Evolutionary conservation across 306 rosid species (phyloP).

Genomic region (Oemleria cerasiformis): DNA sequence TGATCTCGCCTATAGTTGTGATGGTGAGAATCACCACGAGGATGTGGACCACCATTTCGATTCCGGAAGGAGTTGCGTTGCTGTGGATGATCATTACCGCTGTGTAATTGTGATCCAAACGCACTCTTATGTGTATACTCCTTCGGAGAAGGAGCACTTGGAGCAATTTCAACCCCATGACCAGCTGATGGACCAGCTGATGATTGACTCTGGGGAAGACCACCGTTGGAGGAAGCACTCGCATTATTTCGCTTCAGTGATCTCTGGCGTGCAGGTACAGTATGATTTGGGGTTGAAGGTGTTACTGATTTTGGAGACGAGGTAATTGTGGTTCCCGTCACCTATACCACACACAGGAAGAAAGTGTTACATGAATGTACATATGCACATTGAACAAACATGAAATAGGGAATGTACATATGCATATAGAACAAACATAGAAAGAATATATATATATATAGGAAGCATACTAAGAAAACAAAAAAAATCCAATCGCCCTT

Average conservation of each 20-base stretch:
- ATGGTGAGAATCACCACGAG: conserved; percentile 69
- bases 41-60: conserved; percentile 61
- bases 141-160: conserved; percentile 44
- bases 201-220: conserved; percentile 41
- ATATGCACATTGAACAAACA: conserved; percentile 14
- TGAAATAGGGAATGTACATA: background rate
- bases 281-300: conserved; percentile 36
- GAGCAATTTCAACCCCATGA: conserved; percentile 34
- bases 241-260: conserved; percentile 44
- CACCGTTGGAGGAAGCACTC: conserved; percentile 49
- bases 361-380: conserved; percentile 25
- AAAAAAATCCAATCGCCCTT: background rate
- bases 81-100: conserved; percentile 51
- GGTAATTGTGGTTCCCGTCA: conserved; percentile 35
- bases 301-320: conserved; percentile 48
- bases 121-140: conserved; percentile 58
- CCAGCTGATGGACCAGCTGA: conserved; percentile 36
- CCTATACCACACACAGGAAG: conserved; percentile 43
- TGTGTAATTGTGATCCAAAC: conserved; percentile 43
- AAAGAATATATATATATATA: no score
- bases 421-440: no score
- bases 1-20: conserved; percentile 72
- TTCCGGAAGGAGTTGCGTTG: conserved; percentile 51
- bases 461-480: background rate
- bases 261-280: conserved; percentile 41